Conservation (phyloP, 2,329 filamentous ascomycete species). For the Fusarium sp. region DNA sequence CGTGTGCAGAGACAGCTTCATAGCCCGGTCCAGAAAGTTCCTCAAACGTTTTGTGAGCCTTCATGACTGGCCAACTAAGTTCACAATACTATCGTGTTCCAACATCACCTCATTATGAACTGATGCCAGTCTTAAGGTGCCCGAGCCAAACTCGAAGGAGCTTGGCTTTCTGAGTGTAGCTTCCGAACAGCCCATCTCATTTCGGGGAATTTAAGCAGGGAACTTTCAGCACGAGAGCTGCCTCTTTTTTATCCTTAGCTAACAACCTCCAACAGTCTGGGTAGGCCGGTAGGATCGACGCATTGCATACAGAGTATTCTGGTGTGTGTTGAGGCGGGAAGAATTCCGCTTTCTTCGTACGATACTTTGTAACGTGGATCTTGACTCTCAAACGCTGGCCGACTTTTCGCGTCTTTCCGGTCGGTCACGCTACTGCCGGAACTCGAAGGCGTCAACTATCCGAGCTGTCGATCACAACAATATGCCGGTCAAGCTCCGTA, state of each 20-base stretch:
- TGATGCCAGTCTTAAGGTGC: slow-evolving; percentile 15
- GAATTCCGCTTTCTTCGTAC: slow-evolving; percentile 1
- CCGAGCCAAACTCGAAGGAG: not conserved
- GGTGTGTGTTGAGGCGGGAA: not conserved
- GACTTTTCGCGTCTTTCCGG: not conserved
- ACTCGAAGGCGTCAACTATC: slow-evolving; percentile 9
- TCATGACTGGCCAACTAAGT: slow-evolving; percentile 18
- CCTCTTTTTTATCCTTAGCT: not conserved
- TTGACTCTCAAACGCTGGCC: not conserved
- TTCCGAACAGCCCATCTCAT: slow-evolving; percentile 2
- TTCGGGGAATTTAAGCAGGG: slow-evolving; percentile 8
- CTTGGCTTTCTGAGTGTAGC: not conserved
- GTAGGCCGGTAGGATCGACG: not conserved
- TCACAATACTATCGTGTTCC: not conserved
- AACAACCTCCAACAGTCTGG: slow-evolving; percentile 6
- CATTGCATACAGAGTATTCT: not conserved
- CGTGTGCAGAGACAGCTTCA: not conserved
- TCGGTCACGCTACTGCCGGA: slow-evolving; percentile 16
- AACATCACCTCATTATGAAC: not conserved
- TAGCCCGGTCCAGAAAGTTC: not conserved
- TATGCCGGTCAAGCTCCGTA: slow-evolving; percentile 14
- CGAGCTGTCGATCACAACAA: slow-evolving; percentile 18
- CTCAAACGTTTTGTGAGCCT: not conserved
- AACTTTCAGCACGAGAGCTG: not conserved
- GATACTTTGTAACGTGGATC: not conserved